Evolutionary conservation across 148 eudicot genomes (phyloP), one percentile per base, ranked within the genome.

Genomic region (Polygonum aviculare): DNA sequence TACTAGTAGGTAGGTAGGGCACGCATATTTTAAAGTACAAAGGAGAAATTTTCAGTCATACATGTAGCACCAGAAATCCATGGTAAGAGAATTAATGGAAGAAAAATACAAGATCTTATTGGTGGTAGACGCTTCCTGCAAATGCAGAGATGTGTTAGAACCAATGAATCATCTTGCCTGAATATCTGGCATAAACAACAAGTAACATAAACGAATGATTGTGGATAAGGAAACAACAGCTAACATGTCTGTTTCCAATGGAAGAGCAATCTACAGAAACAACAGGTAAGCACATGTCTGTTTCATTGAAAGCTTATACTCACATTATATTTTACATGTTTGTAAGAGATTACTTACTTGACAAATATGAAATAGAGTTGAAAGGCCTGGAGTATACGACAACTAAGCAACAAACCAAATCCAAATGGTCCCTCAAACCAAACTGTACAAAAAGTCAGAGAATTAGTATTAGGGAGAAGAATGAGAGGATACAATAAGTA

Each of bases 391-490:
- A 84, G 80, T 62, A 91, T 88, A 78, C 97, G 97, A 71, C 91
- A 86, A 85, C 97, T 88, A 80, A 93, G 84, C 82, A 93, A 86
- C 90, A 93, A 87, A 78, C 98, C 98, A 84, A 91, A 93, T 78
- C 98, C 98, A 50, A 93, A 82, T 73, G 98, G 97, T 65, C 97
- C 97, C 87, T 91, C 94, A 78, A 87, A 79, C 98, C 98, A 93
- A 75, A 91, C 98, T 93, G 91, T n/a, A 81, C 12, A 26, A 41
- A 75, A 15, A 52, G 5, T 75, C 14, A 39, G 60, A 26, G 38
- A 45, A 26, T 55, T 26, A 62, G 22, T 65, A n/a, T 14, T 5
- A 72, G 35, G 50, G 54, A 44, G 36, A 72, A 19, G 10, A 21
- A 72, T 44, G 75, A 22, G n/a, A 40, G 16, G 74, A 69, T 38